Conservation (phyloP, 768 basidiomycete genomes). For the Paxillus rubicundulus region DNA sequence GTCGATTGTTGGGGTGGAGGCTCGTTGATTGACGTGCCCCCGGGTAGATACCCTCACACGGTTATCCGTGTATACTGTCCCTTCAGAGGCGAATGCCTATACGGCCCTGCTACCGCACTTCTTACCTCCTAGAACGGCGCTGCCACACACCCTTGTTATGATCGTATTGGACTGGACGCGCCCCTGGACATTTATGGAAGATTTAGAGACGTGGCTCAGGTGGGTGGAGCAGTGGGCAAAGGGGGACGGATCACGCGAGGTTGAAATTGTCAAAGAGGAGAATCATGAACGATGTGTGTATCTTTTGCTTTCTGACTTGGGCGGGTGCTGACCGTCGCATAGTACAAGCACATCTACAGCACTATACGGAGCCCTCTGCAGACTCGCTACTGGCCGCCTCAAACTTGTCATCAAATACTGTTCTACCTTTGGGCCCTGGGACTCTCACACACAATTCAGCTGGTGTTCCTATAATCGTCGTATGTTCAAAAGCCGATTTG, state of each 20-base stretch:
- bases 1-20: slow-evolving; percentile 20
- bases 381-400: slow-evolving; percentile 64
- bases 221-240: slow-evolving; percentile 85
- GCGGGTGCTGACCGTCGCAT: slow-evolving; percentile 5
- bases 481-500: slow-evolving; percentile 89
- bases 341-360: slow-evolving; percentile 90
- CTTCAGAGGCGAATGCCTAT: slow-evolving; percentile 71
- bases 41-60: slow-evolving; percentile 79
- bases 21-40: slow-evolving; percentile 1
- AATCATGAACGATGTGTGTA: slow-evolving; percentile 76
- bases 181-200: slow-evolving; percentile 87
- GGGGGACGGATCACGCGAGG: slow-evolving; percentile 63
- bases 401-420: slow-evolving; percentile 55
- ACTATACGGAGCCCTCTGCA: slow-evolving; percentile 79
- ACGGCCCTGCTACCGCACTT: slow-evolving; percentile 74
- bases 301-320: not conserved
- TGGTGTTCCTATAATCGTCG: slow-evolving; percentile 85
- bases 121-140: slow-evolving; percentile 62
- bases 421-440: slow-evolving; percentile 82
- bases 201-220: slow-evolving; percentile 78
- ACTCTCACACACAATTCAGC: slow-evolving; percentile 83
- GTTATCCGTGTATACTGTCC: slow-evolving; percentile 88
- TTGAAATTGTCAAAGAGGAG: slow-evolving; percentile 76
- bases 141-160: slow-evolving; percentile 74
- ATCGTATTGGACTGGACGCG: slow-evolving; percentile 94